Evolutionary conservation across 2,329 filamentous ascomycete species (phyloP), one percentile per base, ranked within the genome.

Genomic region (Arthrocladium fulminans): DNA sequence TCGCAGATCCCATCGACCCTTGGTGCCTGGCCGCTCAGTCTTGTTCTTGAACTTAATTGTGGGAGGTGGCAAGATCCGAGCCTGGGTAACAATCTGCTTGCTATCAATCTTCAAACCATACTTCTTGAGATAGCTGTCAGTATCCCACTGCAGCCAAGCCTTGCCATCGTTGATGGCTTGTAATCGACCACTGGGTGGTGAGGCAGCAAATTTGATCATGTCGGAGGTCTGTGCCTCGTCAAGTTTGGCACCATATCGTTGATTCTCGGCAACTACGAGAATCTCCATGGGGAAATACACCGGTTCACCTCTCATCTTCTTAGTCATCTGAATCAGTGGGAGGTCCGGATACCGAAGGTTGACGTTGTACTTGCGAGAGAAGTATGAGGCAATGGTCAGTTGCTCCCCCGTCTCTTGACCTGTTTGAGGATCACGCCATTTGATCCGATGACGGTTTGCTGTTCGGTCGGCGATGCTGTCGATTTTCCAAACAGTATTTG

Each of bases 131-230:
- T 84, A 82, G 0, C 74, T 77, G 55, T 98, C 92, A 0, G 74
- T 61, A 1, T 60, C 56, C 80, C 87, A 92, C 8, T 80, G 70
- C 0, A 90, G 73, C 55, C 84, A 76, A 0, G 68, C 61, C 7
- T 95, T 77, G 13, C 84, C 84, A 2, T 76, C 63, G 42, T 80
- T 68, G 57, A 97, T 88, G 17, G 84, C 79, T 0, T 63, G 58
- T 55, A 79, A 77, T n/a, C 92, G 85, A 24, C 80, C 63, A 0
- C 64, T 63, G 0, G 92, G 92, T 1, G 83, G 76, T 4, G 84
- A 87, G 3, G 95, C 90, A 0, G 90, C 89, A 59, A 90, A 88
- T 65, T 85, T 90, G 70, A 98, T 96, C 92, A 98, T 98, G 3
- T 76, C 68, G 0, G 83, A 71, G 0, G 90, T 96, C 68, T 94